These are phyloP conservation scores for Platismatia glauca DNA, from an alignment of 495 filamentous ascomycete species.

Conservation along the genomic window DNA sequence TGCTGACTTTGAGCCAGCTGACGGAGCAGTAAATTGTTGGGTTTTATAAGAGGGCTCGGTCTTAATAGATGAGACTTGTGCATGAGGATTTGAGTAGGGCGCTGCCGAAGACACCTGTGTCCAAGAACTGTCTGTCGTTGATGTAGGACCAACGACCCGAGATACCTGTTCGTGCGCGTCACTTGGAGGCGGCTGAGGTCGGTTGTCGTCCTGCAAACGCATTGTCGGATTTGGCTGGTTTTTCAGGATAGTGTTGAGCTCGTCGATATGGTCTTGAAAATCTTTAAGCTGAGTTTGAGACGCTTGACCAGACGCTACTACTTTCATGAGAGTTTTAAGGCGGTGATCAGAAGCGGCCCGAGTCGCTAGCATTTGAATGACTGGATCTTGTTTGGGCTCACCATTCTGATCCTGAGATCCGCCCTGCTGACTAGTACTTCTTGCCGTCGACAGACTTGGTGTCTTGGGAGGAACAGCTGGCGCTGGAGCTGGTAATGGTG, in stretches of 20 bases:
- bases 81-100: slow-evolving; percentile 20
- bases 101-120: slow-evolving; percentile 19
- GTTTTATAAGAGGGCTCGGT: slow-evolving; percentile 16
- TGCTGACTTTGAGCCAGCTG: slow-evolving; percentile 3
- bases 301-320: slow-evolving; percentile 83
- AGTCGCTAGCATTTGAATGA: slow-evolving; percentile 88
- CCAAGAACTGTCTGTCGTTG: slow-evolving; percentile 12
- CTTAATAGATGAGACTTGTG: slow-evolving; percentile 25
- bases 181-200: slow-evolving; percentile 17
- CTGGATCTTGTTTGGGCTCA: slow-evolving; percentile 66
- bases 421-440: slow-evolving; percentile 4
- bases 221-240: slow-evolving; percentile 33
- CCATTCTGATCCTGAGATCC: slow-evolving; percentile 5
- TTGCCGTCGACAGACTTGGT: slow-evolving; percentile 9
- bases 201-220: slow-evolving; percentile 23
- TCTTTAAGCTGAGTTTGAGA: slow-evolving; percentile 67
- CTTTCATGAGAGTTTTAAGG: slow-evolving; percentile 92
- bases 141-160: slow-evolving; percentile 11
- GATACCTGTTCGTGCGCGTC: slow-evolving; percentile 24
- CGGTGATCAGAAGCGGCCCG: slow-evolving; percentile 76
- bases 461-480: slow-evolving; percentile 21
- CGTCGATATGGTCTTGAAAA: slow-evolving; percentile 90
- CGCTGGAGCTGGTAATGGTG: slow-evolving; percentile 11
- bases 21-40: slow-evolving; percentile 12
- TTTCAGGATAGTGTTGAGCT: slow-evolving; percentile 60